Percentiles rank a stretch among this genome's conserved stretches.
These are phyloP conservation scores for Prunus mira DNA, from an alignment of 306 rosid species.

Conservation along the genomic window DNA sequence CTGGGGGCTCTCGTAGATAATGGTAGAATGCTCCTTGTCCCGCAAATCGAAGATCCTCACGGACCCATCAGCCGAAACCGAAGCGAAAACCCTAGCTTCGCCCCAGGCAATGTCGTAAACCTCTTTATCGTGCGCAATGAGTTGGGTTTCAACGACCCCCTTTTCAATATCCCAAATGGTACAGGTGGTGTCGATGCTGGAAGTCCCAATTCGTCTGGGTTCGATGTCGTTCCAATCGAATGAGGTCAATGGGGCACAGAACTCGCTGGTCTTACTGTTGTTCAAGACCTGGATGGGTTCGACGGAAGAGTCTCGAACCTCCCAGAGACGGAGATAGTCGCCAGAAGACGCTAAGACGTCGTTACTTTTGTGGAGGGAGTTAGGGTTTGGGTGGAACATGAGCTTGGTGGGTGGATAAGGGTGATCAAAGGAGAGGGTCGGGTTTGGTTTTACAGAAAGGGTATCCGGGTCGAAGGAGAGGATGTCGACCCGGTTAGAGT, in stretches of 20 bases:
- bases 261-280: slow-evolving; percentile 83
- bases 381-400: slow-evolving; percentile 75
- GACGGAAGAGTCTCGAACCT: slow-evolving; percentile 54
- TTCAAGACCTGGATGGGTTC: slow-evolving; percentile 71
- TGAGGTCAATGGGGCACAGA: slow-evolving; percentile 89
- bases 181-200: slow-evolving; percentile 93
- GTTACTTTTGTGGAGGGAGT: slow-evolving; percentile 39
- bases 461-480: slow-evolving; percentile 79
- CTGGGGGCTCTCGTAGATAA: slow-evolving; percentile 89
- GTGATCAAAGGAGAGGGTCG: slow-evolving; percentile 86
- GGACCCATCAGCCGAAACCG: slow-evolving; percentile 95
- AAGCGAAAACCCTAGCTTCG: slow-evolving; percentile 83
- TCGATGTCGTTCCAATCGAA: slow-evolving; percentile 97
- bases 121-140: slow-evolving; percentile 96
- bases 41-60: slow-evolving; percentile 84
- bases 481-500: slow-evolving; percentile 75
- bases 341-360: slow-evolving; percentile 93
- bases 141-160: slow-evolving; percentile 83
- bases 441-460: slow-evolving; percentile 41
- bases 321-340: slow-evolving; percentile 98
- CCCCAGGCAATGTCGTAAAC: slow-evolving; percentile 97
- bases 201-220: slow-evolving; percentile 76
- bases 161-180: slow-evolving; percentile 89
- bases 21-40: slow-evolving; percentile 93
- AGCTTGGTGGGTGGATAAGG: slow-evolving; percentile 97